Base-by-base conservation (phyloP, 208 protist genomes). In the Acanthamoeba triangularis region DNA sequence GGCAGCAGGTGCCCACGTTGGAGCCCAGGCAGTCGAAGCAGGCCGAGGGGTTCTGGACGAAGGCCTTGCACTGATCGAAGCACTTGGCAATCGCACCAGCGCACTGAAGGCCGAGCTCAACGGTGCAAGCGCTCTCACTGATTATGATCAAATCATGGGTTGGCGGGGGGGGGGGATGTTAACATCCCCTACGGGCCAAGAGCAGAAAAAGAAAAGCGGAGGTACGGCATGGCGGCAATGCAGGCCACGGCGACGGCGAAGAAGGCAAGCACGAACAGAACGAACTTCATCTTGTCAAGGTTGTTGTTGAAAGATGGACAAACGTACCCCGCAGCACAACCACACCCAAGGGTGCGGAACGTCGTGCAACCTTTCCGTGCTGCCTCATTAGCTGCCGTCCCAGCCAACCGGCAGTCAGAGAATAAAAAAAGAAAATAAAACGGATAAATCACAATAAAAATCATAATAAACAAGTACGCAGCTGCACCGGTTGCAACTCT, bases 1-100 rank as follows among this genome's bases (percentile, higher is more conserved):
- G 78, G 47, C 78, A 85, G 47, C 78, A 85, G 14, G 78, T 28
- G 78, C n/a, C 25, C 47, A 85, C 78, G 78, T 85, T 85, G 44
- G 35, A 23, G 47, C 78, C 78, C 20, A 85, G 44, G 47, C 78
- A 85, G 30, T 52, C 78, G 47, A 85, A 85, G 78, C 78, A 85
- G n/a, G 78, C 78, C 5, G 78, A 85, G 18, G 78, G 78, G 47
- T 85, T 85, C 78, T 52, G 35, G 16, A 33, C 25, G 78, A 85
- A 85, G 47, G 78, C 37, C 6, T 61, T 52, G 78, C 78, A 85
- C 78, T 85, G 52, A 23, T 82, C 37, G 18, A 52, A 82, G 78
- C 78, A 85, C 25, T 85, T 85, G 44, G 78, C 78, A 25, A 85
- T 85, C 20, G 78, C 37, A 85, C 41, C 78, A 4, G 78, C 78